Conservation (phyloP, 768 basidiomycete species). For the Thelephora ganbajun region DNA sequence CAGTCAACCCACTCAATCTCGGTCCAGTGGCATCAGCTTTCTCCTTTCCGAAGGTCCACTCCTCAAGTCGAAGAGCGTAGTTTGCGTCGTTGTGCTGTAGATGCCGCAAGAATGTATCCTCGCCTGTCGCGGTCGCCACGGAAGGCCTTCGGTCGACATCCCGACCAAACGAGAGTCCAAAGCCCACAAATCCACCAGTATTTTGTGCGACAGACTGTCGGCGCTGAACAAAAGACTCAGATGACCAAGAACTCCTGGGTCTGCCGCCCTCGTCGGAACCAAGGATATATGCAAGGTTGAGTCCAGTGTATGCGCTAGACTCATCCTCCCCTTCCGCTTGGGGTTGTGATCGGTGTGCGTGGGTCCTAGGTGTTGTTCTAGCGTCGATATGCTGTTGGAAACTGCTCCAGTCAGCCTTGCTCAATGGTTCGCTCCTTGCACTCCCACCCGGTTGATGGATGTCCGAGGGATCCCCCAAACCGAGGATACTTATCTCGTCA, state of each 20-base stretch:
- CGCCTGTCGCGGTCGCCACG: conserved; percentile 15
- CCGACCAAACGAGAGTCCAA: conserved; percentile 5
- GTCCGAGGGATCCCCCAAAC: conserved; percentile 1
- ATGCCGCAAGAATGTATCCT: conserved; percentile 26
- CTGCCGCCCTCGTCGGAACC: conserved; percentile 16
- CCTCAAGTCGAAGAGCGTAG: conserved; percentile 26
- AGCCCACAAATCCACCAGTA: no score
- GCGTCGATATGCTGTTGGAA: conserved; percentile 32
- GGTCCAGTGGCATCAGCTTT: conserved; percentile 22
- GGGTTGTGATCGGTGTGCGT: conserved; percentile 1
- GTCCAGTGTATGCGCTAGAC: conserved; percentile 20
- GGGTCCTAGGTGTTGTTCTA: conserved; percentile 15
- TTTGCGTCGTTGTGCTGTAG: conserved; percentile 24
- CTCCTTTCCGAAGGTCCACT: conserved; percentile 52
- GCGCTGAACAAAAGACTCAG: conserved; percentile 7
- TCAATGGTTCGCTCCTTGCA: conserved; percentile 31
- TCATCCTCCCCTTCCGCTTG: conserved; percentile 3
- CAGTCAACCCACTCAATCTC: conserved; percentile 4
- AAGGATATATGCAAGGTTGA: conserved; percentile 34
- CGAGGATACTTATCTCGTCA: conserved; percentile 21
- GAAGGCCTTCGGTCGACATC: conserved; percentile 22
- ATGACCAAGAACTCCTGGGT: conserved; percentile 14
- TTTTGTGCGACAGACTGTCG: background rate
- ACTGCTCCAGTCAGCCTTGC: conserved; percentile 36
- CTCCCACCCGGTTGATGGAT: conserved; percentile 13